Conservation (phyloP, 2,329 filamentous ascomycete genomes). For the Saccharata proteae region DNA sequence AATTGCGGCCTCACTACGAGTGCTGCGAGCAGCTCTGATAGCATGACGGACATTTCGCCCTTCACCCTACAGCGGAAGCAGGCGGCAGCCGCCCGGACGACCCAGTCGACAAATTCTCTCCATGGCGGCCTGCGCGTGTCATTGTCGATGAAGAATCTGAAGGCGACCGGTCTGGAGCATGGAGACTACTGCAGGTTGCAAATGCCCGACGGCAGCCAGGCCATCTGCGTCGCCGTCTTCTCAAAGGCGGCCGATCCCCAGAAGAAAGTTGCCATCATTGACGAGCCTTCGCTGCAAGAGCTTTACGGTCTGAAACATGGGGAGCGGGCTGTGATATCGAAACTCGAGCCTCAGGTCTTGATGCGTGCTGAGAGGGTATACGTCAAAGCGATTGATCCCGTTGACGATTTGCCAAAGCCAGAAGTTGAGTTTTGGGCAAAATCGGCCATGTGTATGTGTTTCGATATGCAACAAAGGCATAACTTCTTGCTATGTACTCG, state of each 20-base stretch:
- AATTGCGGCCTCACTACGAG: not conserved
- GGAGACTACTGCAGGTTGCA: constrained; percentile 47
- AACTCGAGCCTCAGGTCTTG: constrained; percentile 27
- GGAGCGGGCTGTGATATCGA: constrained; percentile 53
- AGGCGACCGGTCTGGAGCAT: constrained; percentile 41
- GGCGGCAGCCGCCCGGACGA: constrained; percentile 33
- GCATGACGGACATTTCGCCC: constrained; percentile 5
- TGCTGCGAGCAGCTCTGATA: not conserved
- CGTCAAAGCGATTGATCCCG: constrained; percentile 13
- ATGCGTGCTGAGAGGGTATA: constrained; percentile 19
- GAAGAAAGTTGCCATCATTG: constrained; percentile 43
- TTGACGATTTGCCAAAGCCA: constrained; percentile 14
- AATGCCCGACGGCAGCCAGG: constrained; percentile 25
- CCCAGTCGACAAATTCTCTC: constrained; percentile 34
- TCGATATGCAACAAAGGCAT: not conserved
- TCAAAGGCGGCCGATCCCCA: constrained; percentile 33
- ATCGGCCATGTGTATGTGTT: constrained; percentile 19
- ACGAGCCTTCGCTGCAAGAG: constrained; percentile 61
- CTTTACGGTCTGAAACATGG: constrained; percentile 60
- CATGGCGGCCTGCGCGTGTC: constrained; percentile 49
- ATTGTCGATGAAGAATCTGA: constrained; percentile 43
- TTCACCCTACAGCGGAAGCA: constrained; percentile 1
- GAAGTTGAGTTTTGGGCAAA: constrained; percentile 20
- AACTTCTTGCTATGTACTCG: not conserved
- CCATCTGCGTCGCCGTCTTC: constrained; percentile 51